Percentiles rank a stretch among this genome's conserved stretches.
phyloP scores from a whole-genome alignment of 1,284 basidiomycete genomes.

The Exsudoporus floridanus region DNA sequence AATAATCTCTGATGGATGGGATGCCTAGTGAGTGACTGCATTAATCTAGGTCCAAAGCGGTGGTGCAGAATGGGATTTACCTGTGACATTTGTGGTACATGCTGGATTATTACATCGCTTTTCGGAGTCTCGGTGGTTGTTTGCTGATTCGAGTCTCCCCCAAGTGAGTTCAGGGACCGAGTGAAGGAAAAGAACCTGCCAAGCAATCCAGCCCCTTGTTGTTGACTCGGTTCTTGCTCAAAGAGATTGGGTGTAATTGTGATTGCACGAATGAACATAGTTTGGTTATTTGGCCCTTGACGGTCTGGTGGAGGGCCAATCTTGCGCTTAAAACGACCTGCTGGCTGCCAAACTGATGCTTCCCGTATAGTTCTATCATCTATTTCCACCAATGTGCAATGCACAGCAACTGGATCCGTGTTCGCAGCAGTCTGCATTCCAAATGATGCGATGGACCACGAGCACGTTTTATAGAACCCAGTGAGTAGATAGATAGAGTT shows the following conservation, averaged over 20 bases:
- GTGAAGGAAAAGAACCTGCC: background rate
- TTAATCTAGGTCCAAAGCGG: background rate
- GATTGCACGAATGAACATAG: background rate
- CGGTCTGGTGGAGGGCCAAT: background rate
- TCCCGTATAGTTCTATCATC: background rate
- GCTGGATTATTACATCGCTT: background rate
- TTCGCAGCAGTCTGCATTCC: background rate
- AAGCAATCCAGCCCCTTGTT: background rate
- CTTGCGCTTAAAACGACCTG: background rate
- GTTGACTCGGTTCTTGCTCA: background rate
- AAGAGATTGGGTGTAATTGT: background rate
- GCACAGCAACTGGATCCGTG: background rate
- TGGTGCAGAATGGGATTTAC: background rate
- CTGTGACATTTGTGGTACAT: background rate
- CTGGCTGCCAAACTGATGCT: background rate
- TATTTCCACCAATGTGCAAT: background rate
- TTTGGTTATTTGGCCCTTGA: background rate
- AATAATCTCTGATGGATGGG: background rate
- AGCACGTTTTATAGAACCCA: background rate
- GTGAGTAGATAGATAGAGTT: slow-evolving; percentile 1
- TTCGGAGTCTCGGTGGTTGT: background rate
- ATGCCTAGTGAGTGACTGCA: background rate
- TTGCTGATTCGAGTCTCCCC: background rate
- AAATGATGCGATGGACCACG: background rate
- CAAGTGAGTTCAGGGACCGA: background rate